Percentiles rank a stretch among this genome's conserved stretches.
These are phyloP conservation scores for Aureobasidium sp. DNA, from an alignment of 2,329 filamentous ascomycete species.

Conservation along the genomic window DNA sequence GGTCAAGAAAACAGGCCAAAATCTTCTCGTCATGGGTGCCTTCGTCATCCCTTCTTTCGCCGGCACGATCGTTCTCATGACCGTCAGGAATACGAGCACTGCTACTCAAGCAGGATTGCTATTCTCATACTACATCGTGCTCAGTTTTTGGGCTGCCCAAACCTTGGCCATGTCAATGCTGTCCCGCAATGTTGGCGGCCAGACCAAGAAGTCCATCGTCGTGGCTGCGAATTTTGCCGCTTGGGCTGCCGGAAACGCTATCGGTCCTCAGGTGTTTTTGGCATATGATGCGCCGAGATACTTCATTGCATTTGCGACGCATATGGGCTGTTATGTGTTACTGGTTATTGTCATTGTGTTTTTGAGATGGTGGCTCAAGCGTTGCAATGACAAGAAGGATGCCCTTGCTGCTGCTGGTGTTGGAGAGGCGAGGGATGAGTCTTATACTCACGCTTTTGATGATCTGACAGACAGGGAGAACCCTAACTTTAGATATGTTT, in stretches of 20 bases:
- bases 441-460: constrained; percentile 26
- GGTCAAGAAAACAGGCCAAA: constrained; percentile 63
- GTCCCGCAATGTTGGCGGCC: constrained; percentile 62
- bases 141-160: constrained; percentile 67
- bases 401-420: constrained; percentile 22
- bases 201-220: constrained; percentile 65
- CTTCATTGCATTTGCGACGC: constrained; percentile 62
- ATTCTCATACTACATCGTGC: constrained; percentile 67
- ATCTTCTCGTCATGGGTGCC: constrained; percentile 57
- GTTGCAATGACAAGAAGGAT: constrained; percentile 37
- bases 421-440: constrained; percentile 18
- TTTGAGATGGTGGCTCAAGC: constrained; percentile 35
- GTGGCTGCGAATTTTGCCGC: constrained; percentile 64
- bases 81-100: constrained; percentile 51
- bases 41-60: constrained; percentile 64
- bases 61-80: constrained; percentile 67
- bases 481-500: constrained; percentile 31
- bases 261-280: constrained; percentile 60
- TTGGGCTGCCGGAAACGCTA: constrained; percentile 57
- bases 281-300: constrained; percentile 56
- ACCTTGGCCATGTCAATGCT: constrained; percentile 48
- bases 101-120: constrained; percentile 59
- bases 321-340: constrained; percentile 59
- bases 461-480: constrained; percentile 30
- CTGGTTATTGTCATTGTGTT: constrained; percentile 31